phyloP scores from a whole-genome alignment of 2,329 filamentous ascomycete species.

The Epichloe sylvatica region DNA sequence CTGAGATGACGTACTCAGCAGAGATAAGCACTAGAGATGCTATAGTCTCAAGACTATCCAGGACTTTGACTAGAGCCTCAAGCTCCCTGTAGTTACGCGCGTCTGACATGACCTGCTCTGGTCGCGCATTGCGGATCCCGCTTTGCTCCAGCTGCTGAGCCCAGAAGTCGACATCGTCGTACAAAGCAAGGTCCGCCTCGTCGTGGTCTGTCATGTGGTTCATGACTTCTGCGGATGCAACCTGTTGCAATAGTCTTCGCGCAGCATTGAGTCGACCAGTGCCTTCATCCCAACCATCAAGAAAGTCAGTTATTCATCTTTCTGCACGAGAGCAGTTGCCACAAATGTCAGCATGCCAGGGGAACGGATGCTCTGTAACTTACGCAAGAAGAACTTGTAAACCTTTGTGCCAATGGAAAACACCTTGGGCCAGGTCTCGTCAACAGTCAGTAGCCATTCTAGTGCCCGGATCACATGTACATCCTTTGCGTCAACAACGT shows the following conservation, averaged over 20 bases:
- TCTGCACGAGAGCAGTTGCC: not conserved
- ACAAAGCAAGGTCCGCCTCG: slow-evolving; percentile 23
- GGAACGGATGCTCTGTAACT: slow-evolving; percentile 22
- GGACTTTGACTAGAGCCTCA: slow-evolving; percentile 49
- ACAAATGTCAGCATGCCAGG: too few species aligned
- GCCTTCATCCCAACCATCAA: slow-evolving; percentile 19
- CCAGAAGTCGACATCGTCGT: slow-evolving; percentile 29
- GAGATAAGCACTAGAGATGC: slow-evolving; percentile 39
- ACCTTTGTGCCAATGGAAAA: slow-evolving; percentile 55
- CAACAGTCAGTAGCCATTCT: slow-evolving; percentile 71
- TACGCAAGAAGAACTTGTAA: slow-evolving; percentile 77
- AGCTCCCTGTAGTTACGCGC: slow-evolving; percentile 54
- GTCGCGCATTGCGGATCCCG: slow-evolving; percentile 22
- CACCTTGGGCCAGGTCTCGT: slow-evolving; percentile 56
- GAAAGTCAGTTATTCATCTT: not conserved
- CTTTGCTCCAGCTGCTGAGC: slow-evolving; percentile 22
- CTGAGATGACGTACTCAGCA: slow-evolving; percentile 31
- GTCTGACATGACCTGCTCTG: slow-evolving; percentile 33
- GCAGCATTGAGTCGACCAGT: slow-evolving; percentile 40
- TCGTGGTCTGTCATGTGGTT: slow-evolving; percentile 24
- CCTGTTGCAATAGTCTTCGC: slow-evolving; percentile 36
- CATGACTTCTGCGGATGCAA: slow-evolving; percentile 36
- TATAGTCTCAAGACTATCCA: slow-evolving; percentile 56
- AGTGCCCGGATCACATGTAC: slow-evolving; percentile 61
- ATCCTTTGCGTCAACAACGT: slow-evolving; percentile 44